Evolutionary conservation across 306 rosid genomes (phyloP).

Genomic region (Pueraria montana): DNA sequence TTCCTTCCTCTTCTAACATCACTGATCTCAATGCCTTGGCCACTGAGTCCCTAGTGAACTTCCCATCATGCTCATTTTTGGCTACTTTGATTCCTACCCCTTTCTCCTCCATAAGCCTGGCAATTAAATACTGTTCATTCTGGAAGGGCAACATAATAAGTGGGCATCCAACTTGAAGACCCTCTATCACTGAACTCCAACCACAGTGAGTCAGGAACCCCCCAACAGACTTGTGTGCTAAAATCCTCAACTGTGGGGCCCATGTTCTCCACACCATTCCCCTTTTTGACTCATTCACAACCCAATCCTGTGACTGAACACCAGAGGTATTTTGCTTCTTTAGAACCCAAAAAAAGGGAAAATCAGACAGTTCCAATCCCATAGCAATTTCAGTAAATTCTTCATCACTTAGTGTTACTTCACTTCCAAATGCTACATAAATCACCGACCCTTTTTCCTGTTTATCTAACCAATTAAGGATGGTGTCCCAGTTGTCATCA

Average conservation of each 20-base stretch:
- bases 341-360: background rate
- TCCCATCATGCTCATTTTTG: background rate
- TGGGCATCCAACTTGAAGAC: background rate
- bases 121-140: background rate
- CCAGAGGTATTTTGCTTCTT: background rate
- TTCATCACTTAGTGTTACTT: background rate
- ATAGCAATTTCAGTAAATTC: background rate
- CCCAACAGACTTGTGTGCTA: background rate
- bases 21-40: background rate
- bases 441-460: background rate
- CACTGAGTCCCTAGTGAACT: background rate
- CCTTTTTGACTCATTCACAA: too few relatives aligned
- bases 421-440: constrained; percentile 3
- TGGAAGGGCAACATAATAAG: constrained; percentile 1
- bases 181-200: constrained; percentile 12
- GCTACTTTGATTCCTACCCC: background rate
- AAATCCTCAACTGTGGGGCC: too few relatives aligned
- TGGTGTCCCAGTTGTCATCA: too few relatives aligned
- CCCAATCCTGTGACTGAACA: background rate
- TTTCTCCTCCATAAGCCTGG: background rate
- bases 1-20: background rate
- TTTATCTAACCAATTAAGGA: background rate
- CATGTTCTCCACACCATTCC: too few relatives aligned
- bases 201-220: background rate
- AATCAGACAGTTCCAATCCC: background rate